Evolutionary conservation across 2,329 filamentous ascomycete genomes (phyloP).

Genomic region (Myriosclerotinia scirpicola): DNA sequence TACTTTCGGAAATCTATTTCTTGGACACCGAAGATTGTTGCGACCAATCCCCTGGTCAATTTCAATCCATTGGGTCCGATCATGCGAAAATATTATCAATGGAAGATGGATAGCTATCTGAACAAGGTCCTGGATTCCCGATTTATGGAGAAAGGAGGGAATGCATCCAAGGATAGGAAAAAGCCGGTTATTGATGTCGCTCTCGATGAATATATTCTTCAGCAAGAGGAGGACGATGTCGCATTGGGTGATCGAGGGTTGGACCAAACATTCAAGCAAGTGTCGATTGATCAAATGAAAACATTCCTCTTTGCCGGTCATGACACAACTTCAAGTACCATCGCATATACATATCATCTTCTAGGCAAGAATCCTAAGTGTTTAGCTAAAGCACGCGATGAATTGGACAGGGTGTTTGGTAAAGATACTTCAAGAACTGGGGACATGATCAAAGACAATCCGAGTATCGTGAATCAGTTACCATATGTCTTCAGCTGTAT

Average conservation of each 20-base stretch:
- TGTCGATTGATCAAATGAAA: constrained; percentile 29
- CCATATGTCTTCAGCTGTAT: constrained; percentile 32
- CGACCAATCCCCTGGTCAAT: constrained; percentile 24
- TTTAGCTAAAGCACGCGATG: constrained; percentile 29
- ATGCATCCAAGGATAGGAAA: constrained; percentile 16
- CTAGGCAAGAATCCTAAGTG: constrained; percentile 29
- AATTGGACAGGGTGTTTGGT: constrained; percentile 34
- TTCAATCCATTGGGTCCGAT: constrained; percentile 30
- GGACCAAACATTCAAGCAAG: constrained; percentile 29
- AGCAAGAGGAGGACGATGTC: constrained; percentile 24
- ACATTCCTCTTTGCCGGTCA: constrained; percentile 34
- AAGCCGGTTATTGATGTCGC: constrained; percentile 32
- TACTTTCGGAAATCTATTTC: constrained; percentile 29
- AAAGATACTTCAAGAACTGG: constrained; percentile 25
- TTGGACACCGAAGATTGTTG: constrained; percentile 30
- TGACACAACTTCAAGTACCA: constrained; percentile 33
- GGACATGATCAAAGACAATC: constrained; percentile 25
- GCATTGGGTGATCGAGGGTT: constrained; percentile 21
- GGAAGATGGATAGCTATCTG: constrained; percentile 33
- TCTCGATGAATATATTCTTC: constrained; percentile 30
- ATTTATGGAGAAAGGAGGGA: constrained; percentile 24
- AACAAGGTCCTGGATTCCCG: constrained; percentile 31
- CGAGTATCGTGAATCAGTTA: constrained; percentile 30
- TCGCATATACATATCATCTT: constrained; percentile 31
- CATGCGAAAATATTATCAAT: constrained; percentile 30